Base-by-base conservation (phyloP, 176 grass and related monocot genomes). In the Musa itinerans region DNA sequence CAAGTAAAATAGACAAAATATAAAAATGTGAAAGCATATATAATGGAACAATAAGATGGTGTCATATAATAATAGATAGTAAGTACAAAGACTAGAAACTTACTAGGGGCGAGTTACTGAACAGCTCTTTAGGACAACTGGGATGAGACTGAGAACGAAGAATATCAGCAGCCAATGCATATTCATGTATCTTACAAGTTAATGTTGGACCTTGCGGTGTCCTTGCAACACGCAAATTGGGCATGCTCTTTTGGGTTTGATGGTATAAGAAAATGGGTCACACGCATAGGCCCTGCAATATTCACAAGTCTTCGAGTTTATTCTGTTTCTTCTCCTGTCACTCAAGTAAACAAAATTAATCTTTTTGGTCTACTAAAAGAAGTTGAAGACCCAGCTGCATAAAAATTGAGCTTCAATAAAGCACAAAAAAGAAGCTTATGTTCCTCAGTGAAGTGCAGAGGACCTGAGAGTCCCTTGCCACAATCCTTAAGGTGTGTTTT, bases 291-390 rank as follows among this genome's bases (percentile, higher is more conserved):
- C 9, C 89, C 85, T 0, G 82, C 79, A 10, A 90, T 82, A 25
- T 90, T 87, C 48, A 90, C 4, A 21, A 90, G 52, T 90, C 89
- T 76, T 87, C 85, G 34, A 90, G 67, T 73, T 83, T 90, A 79
- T 90, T 90, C 50, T 82, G 27, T 61, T 90, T 90, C 69, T 90
- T 90, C 76, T 90, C 89, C 89, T 90, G 79, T 66, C 19, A 55
- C 29, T 29, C 53, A 34, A 74, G 34, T 6, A 57, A 54, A 74
- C 52, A 16, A 54, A 34, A 55, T 23, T 34, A 43, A 5, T 43
- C 34, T 43, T 43, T 43, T 43, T 43, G 3, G 4, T 43, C 34
- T 43, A 6, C 34, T 43, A 43, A 6, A 43, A 43, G 34, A 43
- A 43, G 34, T 43, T 6, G 34, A 43, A 43, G 34, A 6, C 34